Base-by-base conservation (phyloP, 1,284 basidiomycete species). In the Anthracocystis panici-leucophaei region DNA sequence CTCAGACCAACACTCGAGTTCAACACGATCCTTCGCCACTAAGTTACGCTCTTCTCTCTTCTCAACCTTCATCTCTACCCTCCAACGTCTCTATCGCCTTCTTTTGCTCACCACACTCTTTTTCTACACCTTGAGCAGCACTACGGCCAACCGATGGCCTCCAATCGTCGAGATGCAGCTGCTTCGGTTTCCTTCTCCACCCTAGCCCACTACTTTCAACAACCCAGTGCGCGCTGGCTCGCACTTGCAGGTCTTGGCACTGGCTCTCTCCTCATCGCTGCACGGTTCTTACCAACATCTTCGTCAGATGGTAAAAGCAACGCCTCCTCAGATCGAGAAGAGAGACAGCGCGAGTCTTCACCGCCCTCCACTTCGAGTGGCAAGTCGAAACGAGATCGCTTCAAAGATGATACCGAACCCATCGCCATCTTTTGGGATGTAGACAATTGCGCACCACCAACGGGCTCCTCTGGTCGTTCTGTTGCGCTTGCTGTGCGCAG, bases 391-490 rank as follows among this genome's bases (percentile, higher is more conserved):
- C 61, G 62, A 16, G 62, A 65, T 23, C 63, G 63, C 7, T 57
- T 65, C 49, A 70, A 70, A 31, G 70, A 75, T 2, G 60, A 70
- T 12, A 29, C 38, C 35, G 75, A 66, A n/a, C 64, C 73, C 5
- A 65, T 80, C 33, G 77, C 79, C 40, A 75, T 82, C 53, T 80
- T 82, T 44, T 82, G 79, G 79, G 79, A 81, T 29, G 77, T 81
- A 23, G 81, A 82, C 60, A 81, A 82, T 14, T 82, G 81, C 50
- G 49, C 79, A 6, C 81, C 81, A 11, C 79, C 79, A 10, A 74
- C 79, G 5, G 79, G 77, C 57, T 78, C 78, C 11, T 80, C 78
- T 9, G 81, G 81, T 6, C 59, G 79, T 4, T 69, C 67, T 12
- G 70, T 82, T 8, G 79, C 73, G 11, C 70, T 72, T 12, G 70